Conservation (phyloP, 345 rosid genomes). For the Mallotus nudiflorus region DNA sequence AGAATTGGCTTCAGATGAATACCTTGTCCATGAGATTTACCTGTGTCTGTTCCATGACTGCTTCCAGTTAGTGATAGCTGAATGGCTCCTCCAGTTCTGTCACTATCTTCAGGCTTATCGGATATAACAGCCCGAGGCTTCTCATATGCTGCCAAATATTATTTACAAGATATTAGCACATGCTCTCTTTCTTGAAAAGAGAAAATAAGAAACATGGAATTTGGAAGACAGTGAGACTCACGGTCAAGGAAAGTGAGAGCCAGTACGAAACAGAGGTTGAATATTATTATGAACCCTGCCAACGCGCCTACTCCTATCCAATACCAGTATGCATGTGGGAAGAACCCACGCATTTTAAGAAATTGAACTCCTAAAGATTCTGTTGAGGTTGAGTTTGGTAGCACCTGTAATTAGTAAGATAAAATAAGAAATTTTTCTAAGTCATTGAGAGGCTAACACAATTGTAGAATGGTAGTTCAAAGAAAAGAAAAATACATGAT, state of each 20-base stretch:
- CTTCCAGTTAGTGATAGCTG: slow-evolving; percentile 13
- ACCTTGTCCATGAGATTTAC: not conserved
- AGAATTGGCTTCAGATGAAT: not conserved
- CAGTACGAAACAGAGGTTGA: slow-evolving; percentile 40
- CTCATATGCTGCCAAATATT: slow-evolving; percentile 42
- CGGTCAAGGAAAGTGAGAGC: slow-evolving; percentile 56
- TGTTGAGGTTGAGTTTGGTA: slow-evolving; percentile 20
- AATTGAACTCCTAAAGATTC: slow-evolving; percentile 50
- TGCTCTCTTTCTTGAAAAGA: not conserved
- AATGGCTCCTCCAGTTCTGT: slow-evolving; percentile 10
- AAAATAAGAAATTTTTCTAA: not conserved
- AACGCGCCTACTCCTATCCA: slow-evolving; percentile 65
- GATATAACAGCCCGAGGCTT: slow-evolving; percentile 46
- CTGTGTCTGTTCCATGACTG: slow-evolving; percentile 6
- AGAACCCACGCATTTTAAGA: slow-evolving; percentile 49
- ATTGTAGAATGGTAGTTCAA: not conserved
- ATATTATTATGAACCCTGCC: slow-evolving; percentile 36
- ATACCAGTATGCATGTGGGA: slow-evolving; percentile 56
- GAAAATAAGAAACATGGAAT: not conserved
- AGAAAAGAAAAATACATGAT: slow-evolving; percentile 28
- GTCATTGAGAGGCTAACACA: not conserved
- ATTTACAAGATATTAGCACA: not conserved
- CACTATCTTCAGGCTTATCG: slow-evolving; percentile 18
- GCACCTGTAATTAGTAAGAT: slow-evolving; percentile 17
- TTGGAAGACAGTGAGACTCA: slow-evolving; percentile 25